A percentile compares a stretch with the other conserved stretches of the same genome.
These are phyloP conservation scores for Pichia sp. DNA, from an alignment of 1,139 yeast species.

Conservation along the genomic window DNA sequence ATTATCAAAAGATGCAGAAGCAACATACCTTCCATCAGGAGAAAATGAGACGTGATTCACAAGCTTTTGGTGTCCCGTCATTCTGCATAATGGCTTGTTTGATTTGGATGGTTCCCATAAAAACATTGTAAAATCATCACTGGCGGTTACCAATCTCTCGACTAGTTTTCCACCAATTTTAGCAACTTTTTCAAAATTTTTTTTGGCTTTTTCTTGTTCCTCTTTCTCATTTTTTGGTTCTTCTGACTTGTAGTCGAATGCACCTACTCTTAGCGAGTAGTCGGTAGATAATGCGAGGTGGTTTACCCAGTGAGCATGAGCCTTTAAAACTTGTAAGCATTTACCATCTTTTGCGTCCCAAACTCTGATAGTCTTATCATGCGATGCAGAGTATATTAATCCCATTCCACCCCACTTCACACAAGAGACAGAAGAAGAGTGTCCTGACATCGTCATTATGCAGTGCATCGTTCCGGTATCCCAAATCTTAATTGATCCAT, in stretches of 20 bases:
- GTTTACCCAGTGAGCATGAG: slow-evolving; percentile 98
- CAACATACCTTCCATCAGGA: slow-evolving; percentile 89
- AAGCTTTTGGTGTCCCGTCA: slow-evolving; percentile 96
- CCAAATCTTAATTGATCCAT: slow-evolving; percentile 88
- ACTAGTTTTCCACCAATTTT: slow-evolving; percentile 60
- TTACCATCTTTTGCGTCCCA: slow-evolving; percentile 86
- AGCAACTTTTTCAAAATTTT: slow-evolving; percentile 74
- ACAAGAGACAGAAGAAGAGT: slow-evolving; percentile 83
- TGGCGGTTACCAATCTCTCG: slow-evolving; percentile 89
- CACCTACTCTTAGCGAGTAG: slow-evolving; percentile 77
- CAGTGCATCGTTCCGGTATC: slow-evolving; percentile 72
- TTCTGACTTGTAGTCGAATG: slow-evolving; percentile 63
- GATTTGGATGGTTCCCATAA: slow-evolving; percentile 88
- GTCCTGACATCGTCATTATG: slow-evolving; percentile 76
- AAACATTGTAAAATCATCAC: slow-evolving; percentile 97
- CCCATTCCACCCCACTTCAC: slow-evolving; percentile 96
- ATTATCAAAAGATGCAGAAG: slow-evolving; percentile 93
- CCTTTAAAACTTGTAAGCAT: slow-evolving; percentile 70
- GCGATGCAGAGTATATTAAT: slow-evolving; percentile 83
- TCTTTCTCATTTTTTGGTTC: slow-evolving; percentile 49
- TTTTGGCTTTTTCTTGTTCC: slow-evolving; percentile 55
- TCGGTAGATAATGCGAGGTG: slow-evolving; percentile 91
- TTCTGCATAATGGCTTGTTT: slow-evolving; percentile 78
- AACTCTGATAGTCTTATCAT: slow-evolving; percentile 87
- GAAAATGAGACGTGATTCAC: slow-evolving; percentile 95